These are phyloP conservation scores for Lineolata rhizophorae DNA, from an alignment of 495 filamentous ascomycete genomes.

Conservation along the genomic window DNA sequence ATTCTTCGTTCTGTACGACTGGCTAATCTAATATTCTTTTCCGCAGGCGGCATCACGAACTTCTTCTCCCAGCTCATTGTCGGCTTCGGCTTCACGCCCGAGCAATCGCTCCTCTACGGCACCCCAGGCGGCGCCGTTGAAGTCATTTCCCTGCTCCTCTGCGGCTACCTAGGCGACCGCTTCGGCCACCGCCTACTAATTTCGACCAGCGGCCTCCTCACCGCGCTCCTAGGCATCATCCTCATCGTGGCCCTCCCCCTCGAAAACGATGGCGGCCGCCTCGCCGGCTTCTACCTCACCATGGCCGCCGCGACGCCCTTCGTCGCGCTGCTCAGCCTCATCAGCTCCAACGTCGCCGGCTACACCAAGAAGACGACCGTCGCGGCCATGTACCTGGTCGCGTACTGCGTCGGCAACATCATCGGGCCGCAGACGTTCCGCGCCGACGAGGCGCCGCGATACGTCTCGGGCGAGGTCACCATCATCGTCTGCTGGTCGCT, in stretches of 20 bases:
- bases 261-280: slow-evolving; percentile 31
- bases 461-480: slow-evolving; percentile 44
- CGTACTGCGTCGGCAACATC: slow-evolving; percentile 13
- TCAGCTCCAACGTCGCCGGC: slow-evolving; percentile 43
- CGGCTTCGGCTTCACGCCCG: slow-evolving; percentile 32
- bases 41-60: slow-evolving; percentile 37
- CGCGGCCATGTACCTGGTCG: slow-evolving; percentile 45
- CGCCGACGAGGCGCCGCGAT: slow-evolving; percentile 33
- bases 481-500: slow-evolving; percentile 42
- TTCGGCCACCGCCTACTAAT: slow-evolving; percentile 31
- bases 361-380: slow-evolving; percentile 61
- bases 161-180: slow-evolving; percentile 36
- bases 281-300: slow-evolving; percentile 44
- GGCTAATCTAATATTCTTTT: no score
- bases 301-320: slow-evolving; percentile 35
- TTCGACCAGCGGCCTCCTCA: slow-evolving; percentile 17
- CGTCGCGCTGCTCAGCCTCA: slow-evolving; percentile 33
- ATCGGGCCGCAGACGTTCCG: slow-evolving; percentile 36
- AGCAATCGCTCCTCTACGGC: slow-evolving; percentile 42
- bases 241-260: slow-evolving; percentile 44
- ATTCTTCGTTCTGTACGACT: no score
- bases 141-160: slow-evolving; percentile 33
- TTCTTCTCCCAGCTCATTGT: slow-evolving; percentile 50
- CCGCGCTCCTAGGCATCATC: slow-evolving; percentile 33
- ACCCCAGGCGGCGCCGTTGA: slow-evolving; percentile 45